Conservation (phyloP, 1,284 basidiomycete species). For the Moniliella sp. region DNA sequence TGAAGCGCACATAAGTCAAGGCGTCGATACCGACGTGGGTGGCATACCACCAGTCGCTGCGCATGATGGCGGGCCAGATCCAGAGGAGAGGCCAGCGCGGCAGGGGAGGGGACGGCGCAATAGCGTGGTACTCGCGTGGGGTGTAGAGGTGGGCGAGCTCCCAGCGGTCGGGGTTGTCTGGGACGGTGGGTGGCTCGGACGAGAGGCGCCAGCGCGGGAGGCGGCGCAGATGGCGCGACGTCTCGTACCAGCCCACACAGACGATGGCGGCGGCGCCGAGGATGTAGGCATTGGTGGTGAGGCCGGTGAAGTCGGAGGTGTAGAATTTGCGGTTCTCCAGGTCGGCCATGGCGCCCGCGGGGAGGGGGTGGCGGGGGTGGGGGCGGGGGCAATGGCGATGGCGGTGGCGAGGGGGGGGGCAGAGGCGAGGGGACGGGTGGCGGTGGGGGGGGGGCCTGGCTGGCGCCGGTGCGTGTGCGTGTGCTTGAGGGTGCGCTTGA, state of each 20-base stretch:
- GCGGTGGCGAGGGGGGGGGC: too few relatives aligned
- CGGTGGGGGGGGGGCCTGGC: too few relatives aligned
- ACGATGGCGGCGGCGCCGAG: constrained; percentile 13
- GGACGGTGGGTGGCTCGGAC: too few relatives aligned
- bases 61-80: constrained; percentile 45
- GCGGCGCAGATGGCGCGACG: constrained; percentile 13
- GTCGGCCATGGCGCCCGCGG: background rate
- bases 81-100: constrained; percentile 49
- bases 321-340: background rate
- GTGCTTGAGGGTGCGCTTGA: too few relatives aligned
- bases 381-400: too few relatives aligned
- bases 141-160: constrained; percentile 28
- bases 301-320: constrained; percentile 18
- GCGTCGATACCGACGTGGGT: constrained; percentile 57
- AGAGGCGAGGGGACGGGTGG: too few relatives aligned
- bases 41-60: constrained; percentile 48
- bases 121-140: constrained; percentile 18
- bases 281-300: constrained; percentile 20
- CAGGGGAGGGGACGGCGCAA: constrained; percentile 33
- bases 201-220: constrained; percentile 7
- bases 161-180: constrained; percentile 25
- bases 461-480: too few relatives aligned
- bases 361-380: too few relatives aligned
- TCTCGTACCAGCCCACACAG: constrained; percentile 17
- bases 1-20: constrained; percentile 49